These are phyloP conservation scores for Solanum chilense DNA, from an alignment of 257 asterid species.

Conservation along the genomic window DNA sequence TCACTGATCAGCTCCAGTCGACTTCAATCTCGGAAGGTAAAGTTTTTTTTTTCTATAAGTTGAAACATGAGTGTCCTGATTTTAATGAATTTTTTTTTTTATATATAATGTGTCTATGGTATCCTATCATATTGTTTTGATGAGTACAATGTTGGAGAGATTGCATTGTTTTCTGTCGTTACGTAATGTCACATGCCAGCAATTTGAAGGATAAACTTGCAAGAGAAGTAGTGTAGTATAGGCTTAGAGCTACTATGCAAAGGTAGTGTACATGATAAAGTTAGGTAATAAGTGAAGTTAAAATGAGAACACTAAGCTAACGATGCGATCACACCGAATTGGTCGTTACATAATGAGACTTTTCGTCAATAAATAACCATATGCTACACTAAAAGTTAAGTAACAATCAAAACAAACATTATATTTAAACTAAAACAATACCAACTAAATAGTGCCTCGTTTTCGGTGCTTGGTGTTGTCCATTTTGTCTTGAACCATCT, in stretches of 20 bases:
- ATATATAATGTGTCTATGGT: not conserved
- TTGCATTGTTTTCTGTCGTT: not conserved
- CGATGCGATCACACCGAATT: not conserved
- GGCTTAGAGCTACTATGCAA: not conserved
- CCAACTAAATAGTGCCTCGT: too few relatives aligned
- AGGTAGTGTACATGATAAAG: not conserved
- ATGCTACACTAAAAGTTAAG: not conserved
- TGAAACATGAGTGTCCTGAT: not conserved
- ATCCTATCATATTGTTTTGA: not conserved
- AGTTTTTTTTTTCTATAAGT: not conserved
- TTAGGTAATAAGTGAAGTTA: not conserved
- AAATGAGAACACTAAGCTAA: not conserved
- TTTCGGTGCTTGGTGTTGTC: not conserved
- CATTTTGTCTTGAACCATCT: not conserved
- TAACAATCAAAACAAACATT: not conserved
- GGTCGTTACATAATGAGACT: not conserved
- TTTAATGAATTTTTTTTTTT: not conserved
- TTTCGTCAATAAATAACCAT: not conserved
- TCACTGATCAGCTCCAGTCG: slow-evolving; percentile 70
- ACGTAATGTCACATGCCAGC: not conserved
- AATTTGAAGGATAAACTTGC: not conserved
- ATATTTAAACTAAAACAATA: not conserved
- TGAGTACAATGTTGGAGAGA: not conserved
- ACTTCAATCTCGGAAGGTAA: slow-evolving; percentile 68
- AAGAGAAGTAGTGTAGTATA: too few relatives aligned